Conservation (phyloP, 495 filamentous ascomycete genomes). For the Penicillium robsamsonii region DNA sequence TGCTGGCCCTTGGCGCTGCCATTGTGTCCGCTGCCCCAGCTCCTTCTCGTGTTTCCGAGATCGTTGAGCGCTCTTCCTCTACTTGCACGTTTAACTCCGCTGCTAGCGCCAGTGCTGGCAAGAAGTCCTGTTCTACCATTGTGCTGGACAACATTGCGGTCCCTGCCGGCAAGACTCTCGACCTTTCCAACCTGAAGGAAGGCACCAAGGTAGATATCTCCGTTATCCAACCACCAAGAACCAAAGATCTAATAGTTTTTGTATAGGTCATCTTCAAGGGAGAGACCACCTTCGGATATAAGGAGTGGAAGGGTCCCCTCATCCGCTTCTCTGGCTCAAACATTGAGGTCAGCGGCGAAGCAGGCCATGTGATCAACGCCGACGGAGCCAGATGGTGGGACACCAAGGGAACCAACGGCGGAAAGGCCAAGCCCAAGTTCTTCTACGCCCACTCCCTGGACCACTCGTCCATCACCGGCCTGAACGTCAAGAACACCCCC, state of each 20-base stretch:
- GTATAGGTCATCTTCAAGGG: slow-evolving; percentile 50
- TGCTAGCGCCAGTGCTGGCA: slow-evolving; percentile 40
- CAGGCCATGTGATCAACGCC: slow-evolving; percentile 43
- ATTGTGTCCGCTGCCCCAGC: slow-evolving; percentile 27
- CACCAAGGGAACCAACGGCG: slow-evolving; percentile 50
- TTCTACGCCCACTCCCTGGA: slow-evolving; percentile 51
- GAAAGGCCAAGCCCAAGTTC: slow-evolving; percentile 58
- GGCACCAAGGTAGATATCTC: slow-evolving; percentile 38
- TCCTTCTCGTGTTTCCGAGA: slow-evolving; percentile 24
- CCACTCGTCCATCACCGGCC: slow-evolving; percentile 41
- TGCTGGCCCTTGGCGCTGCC: slow-evolving; percentile 24
- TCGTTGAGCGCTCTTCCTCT: slow-evolving; percentile 30
- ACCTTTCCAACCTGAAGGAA: slow-evolving; percentile 45
- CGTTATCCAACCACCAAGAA: background rate
- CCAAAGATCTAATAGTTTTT: background rate
- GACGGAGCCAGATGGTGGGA: slow-evolving; percentile 54
- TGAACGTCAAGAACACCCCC: slow-evolving; percentile 57
- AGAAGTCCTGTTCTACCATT: slow-evolving; percentile 52
- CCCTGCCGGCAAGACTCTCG: slow-evolving; percentile 52
- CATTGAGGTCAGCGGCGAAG: slow-evolving; percentile 43
- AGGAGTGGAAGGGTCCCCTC: slow-evolving; percentile 54
- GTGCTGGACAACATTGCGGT: slow-evolving; percentile 48
- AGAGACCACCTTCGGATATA: slow-evolving; percentile 52
- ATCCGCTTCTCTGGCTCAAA: slow-evolving; percentile 45
- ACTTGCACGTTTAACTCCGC: slow-evolving; percentile 52